phyloP scores from a whole-genome alignment of 192 early-diverging fungal genomes.

The Umbelopsis vinacea region DNA sequence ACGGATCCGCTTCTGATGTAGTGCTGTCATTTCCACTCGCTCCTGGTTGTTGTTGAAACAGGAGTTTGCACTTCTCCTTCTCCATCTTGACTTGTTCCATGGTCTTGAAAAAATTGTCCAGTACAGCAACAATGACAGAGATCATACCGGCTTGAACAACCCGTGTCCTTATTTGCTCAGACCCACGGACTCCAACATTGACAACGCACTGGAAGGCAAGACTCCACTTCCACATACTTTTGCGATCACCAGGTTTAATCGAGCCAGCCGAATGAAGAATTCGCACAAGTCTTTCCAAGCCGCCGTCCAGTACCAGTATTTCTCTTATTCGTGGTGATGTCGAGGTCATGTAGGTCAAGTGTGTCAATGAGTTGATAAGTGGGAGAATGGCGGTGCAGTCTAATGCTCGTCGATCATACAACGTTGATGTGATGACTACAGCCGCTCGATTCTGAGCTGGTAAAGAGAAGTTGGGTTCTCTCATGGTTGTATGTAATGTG shows the following conservation, averaged over 20 bases:
- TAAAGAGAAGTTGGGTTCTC: slow-evolving; percentile 83
- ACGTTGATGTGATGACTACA: slow-evolving; percentile 74
- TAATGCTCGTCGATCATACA: slow-evolving; percentile 96
- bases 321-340: slow-evolving; percentile 81
- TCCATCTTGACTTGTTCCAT: slow-evolving; percentile 58
- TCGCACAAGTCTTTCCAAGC: slow-evolving; percentile 83
- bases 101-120: slow-evolving; percentile 64
- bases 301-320: slow-evolving; percentile 85
- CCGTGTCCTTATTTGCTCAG: slow-evolving; percentile 75
- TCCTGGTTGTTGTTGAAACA: slow-evolving; percentile 35
- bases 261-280: slow-evolving; percentile 66
- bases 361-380: slow-evolving; percentile 86
- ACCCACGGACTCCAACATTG: slow-evolving; percentile 86
- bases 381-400: slow-evolving; percentile 86
- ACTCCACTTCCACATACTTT: slow-evolving; percentile 82
- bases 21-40: slow-evolving; percentile 38
- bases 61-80: slow-evolving; percentile 30
- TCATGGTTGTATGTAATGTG: slow-evolving; percentile 54
- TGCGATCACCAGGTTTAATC: slow-evolving; percentile 48
- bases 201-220: slow-evolving; percentile 85
- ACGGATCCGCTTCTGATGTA: slow-evolving; percentile 24
- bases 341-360: slow-evolving; percentile 86
- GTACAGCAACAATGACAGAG: slow-evolving; percentile 79
- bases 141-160: slow-evolving; percentile 89
- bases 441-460: slow-evolving; percentile 79